Evolutionary conservation across 1,139 yeast species (phyloP), one percentile per base, ranked within the genome.

Genomic region (Insectozyma bohioensis): DNA sequence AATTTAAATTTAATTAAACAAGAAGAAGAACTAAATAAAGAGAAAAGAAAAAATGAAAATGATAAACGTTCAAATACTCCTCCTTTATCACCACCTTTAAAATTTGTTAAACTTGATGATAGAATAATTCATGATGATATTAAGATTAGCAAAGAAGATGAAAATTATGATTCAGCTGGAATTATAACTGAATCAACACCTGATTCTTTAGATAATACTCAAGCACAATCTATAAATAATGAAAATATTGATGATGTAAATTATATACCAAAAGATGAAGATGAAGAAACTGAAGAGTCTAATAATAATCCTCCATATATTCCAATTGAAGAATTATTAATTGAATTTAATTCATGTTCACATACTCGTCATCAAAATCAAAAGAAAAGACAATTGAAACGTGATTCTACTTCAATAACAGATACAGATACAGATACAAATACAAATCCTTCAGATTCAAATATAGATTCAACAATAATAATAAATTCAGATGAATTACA

Each of bases 311-410:
- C 44, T n/a, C 41, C 40, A 10, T 46, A 33, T 35, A 49, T 61
- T 6, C 58, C 66, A 2, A 51, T 62, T 4, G 64, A 61, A 28
- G 31, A 39, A 11, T 46, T 63, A 9, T n/a, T n/a, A n/a, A n/a
- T n/a, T n/a, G n/a, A n/a, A n/a, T n/a, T n/a, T n/a, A n/a, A n/a
- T n/a, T n/a, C n/a, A n/a, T n/a, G n/a, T n/a, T n/a, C n/a, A n/a
- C n/a, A n/a, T n/a, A n/a, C n/a, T n/a, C n/a, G n/a, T n/a, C n/a
- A n/a, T n/a, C n/a, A n/a, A n/a, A n/a, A n/a, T n/a, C n/a, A n/a
- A n/a, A n/a, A n/a, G n/a, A n/a, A n/a, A n/a, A n/a, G n/a, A n/a
- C n/a, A n/a, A n/a, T n/a, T n/a, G n/a, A n/a, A n/a, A n/a, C n/a
- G n/a, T n/a, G n/a, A n/a, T n/a, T n/a, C n/a, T n/a, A n/a, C n/a